These are phyloP conservation scores for Cladosporium sp. DNA, from an alignment of 2,329 filamentous ascomycete species.

Conservation along the genomic window DNA sequence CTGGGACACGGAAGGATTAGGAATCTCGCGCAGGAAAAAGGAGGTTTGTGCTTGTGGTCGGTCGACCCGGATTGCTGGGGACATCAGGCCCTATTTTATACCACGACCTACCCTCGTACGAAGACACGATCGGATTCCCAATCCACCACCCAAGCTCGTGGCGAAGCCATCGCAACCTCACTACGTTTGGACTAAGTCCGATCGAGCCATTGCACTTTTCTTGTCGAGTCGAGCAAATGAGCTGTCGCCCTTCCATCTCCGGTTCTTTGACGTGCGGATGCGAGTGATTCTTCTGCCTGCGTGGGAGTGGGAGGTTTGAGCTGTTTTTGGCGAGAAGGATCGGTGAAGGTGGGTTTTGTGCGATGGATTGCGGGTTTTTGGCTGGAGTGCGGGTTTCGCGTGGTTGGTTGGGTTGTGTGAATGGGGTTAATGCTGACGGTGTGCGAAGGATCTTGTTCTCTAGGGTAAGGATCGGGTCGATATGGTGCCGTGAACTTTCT, in stretches of 20 bases:
- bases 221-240: constrained; percentile 1
- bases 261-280: neutral
- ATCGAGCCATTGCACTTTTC: constrained; percentile 11
- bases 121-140: neutral
- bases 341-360: constrained; percentile 3
- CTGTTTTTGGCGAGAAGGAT: constrained; percentile 9
- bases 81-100: neutral
- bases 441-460: too few species aligned
- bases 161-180: neutral
- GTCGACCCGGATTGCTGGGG: constrained; percentile 3
- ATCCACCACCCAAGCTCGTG: neutral
- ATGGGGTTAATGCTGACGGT: neutral
- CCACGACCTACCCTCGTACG: neutral
- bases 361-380: neutral
- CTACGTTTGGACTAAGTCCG: constrained; percentile 1
- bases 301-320: neutral
- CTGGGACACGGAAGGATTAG: neutral
- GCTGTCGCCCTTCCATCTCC: constrained; percentile 6
- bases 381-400: neutral
- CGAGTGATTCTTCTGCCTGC: neutral
- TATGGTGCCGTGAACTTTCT: too few species aligned
- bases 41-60: constrained; percentile 11
- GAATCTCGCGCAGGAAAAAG: neutral
- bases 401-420: neutral
- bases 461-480: too few species aligned